A percentile compares a stretch with the other conserved stretches of the same genome.
Evolutionary conservation across 163 green algal species (phyloP).

Genomic region (Chlamydomonas reinhardtii): DNA sequence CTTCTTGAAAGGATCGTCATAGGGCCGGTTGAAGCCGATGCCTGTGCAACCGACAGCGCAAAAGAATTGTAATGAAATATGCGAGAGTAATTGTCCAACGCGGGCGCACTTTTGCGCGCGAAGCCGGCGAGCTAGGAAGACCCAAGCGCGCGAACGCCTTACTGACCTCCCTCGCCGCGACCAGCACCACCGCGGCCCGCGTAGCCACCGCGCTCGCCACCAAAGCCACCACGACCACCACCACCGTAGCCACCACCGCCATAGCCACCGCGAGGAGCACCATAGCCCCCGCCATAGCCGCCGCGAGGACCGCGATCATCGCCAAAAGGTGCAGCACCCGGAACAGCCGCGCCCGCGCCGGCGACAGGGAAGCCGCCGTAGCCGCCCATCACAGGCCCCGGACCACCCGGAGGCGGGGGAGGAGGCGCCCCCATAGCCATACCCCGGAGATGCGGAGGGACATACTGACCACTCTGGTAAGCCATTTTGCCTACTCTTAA

Average conservation of each 20-base stretch:
- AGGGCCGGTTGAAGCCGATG: slow-evolving; percentile 48
- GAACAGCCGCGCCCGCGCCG: slow-evolving; percentile 1
- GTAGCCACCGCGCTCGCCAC: slow-evolving; percentile 7
- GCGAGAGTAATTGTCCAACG: no score
- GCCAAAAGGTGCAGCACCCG: background rate
- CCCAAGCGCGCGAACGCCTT: background rate
- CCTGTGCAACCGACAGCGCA: background rate
- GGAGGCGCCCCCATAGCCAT: slow-evolving; percentile 40
- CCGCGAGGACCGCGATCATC: slow-evolving; percentile 11
- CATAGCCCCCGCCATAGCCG: slow-evolving; percentile 29
- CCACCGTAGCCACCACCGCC: slow-evolving; percentile 14
- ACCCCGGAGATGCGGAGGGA: slow-evolving; percentile 57
- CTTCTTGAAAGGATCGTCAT: slow-evolving; percentile 71
- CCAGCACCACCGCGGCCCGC: background rate
- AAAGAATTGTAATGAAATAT: background rate
- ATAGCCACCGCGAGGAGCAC: background rate
- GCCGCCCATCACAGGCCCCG: background rate
- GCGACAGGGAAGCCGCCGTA: slow-evolving; percentile 27
- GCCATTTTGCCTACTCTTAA: slow-evolving; percentile 25
- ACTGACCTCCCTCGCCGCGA: slow-evolving; percentile 14
- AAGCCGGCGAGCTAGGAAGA: background rate
- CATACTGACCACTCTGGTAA: slow-evolving; percentile 42
- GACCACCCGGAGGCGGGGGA: slow-evolving; percentile 32
- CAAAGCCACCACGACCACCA: slow-evolving; percentile 15
- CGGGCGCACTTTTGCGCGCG: no score